Conservation (phyloP, 192 early-diverging fungal genomes). For the Kickxella alabastrina region DNA sequence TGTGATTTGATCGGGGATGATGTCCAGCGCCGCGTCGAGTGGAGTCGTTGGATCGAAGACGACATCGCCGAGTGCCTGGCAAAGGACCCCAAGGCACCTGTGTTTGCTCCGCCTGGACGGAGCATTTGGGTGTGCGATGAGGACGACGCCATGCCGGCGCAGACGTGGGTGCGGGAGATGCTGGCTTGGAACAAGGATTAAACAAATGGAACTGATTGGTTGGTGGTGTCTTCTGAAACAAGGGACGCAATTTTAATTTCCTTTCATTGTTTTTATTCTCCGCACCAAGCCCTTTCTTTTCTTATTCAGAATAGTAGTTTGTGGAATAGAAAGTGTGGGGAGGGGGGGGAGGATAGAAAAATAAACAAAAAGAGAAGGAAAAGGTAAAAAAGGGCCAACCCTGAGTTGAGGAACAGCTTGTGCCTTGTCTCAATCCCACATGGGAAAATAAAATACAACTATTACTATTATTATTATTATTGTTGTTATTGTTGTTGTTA, state of each 20-base stretch:
- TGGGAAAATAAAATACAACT: no score
- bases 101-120: slow-evolving; percentile 38
- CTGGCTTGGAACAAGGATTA: slow-evolving; percentile 21
- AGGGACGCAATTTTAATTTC: background rate
- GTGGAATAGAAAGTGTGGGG: no score
- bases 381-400: background rate
- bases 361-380: background rate
- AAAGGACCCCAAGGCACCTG: background rate
- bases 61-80: slow-evolving; percentile 13
- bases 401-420: no score
- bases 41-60: slow-evolving; percentile 30
- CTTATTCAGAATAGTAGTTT: background rate
- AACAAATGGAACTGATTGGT: no score
- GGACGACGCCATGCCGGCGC: slow-evolving; percentile 48
- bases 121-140: slow-evolving; percentile 50
- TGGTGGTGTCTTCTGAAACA: background rate
- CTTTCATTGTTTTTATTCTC: background rate
- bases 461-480: no score
- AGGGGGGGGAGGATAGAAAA: no score
- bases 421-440: no score
- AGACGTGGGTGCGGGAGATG: slow-evolving; percentile 40
- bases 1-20: slow-evolving; percentile 1
- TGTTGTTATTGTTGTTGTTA: no score
- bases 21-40: slow-evolving; percentile 15
- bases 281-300: background rate